Conservation (phyloP, 176 grass and related monocot genomes). For the Elaeis guineensis region DNA sequence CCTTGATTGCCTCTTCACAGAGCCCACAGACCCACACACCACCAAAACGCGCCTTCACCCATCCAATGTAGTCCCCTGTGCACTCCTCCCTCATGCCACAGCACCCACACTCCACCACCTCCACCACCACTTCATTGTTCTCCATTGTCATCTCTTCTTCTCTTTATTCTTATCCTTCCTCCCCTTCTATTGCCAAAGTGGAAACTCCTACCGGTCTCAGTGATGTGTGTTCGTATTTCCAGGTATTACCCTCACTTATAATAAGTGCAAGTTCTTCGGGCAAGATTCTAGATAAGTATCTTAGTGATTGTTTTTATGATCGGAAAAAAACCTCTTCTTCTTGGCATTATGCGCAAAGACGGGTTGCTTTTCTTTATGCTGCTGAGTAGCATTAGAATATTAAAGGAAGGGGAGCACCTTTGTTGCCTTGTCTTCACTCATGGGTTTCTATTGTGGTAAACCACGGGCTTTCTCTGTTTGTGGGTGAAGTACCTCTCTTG, state of each 20-base stretch:
- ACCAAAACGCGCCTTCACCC: slow-evolving; percentile 39
- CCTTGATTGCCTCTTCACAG: slow-evolving; percentile 56
- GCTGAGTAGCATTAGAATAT: slow-evolving; percentile 22
- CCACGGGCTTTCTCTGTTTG: background rate
- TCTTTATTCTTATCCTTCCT: background rate
- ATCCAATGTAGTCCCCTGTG: slow-evolving; percentile 39
- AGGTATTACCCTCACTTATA: background rate
- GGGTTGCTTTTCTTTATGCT: slow-evolving; percentile 8
- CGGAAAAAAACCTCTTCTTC: slow-evolving; percentile 10
- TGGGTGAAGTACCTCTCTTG: background rate
- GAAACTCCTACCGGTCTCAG: too few relatives aligned
- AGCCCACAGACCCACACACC: slow-evolving; percentile 65
- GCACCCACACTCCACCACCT: slow-evolving; percentile 37
- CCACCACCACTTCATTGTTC: slow-evolving; percentile 12
- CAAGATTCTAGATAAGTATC: slow-evolving; percentile 8
- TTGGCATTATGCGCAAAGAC: slow-evolving; percentile 12
- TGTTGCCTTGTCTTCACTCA: slow-evolving; percentile 21
- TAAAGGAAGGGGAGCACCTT: slow-evolving; percentile 11
- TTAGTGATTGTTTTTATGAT: slow-evolving; percentile 14
- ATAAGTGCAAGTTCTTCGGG: background rate
- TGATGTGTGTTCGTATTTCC: too few relatives aligned
- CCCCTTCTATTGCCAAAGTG: background rate
- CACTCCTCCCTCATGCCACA: slow-evolving; percentile 57
- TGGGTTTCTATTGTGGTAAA: slow-evolving; percentile 19
- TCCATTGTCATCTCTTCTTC: background rate